These are phyloP conservation scores for Penicillium digitatum DNA, from an alignment of 2,329 filamentous ascomycete genomes.

Conservation along the genomic window DNA sequence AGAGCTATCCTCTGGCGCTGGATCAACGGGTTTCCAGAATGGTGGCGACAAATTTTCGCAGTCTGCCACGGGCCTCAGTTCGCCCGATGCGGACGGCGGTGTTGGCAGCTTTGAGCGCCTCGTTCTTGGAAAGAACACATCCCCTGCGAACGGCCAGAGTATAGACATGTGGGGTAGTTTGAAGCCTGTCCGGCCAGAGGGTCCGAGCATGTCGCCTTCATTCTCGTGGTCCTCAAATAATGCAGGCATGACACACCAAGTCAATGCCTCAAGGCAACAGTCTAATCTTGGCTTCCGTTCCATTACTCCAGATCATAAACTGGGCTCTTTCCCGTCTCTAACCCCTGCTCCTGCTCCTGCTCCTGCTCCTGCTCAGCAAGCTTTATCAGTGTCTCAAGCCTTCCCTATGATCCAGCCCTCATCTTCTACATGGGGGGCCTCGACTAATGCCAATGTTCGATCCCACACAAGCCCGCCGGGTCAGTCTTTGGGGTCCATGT, in stretches of 20 bases:
- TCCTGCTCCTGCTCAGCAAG: slow-evolving; percentile 41
- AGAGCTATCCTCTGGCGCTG: slow-evolving; percentile 66
- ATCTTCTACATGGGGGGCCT: slow-evolving; percentile 24
- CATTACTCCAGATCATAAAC: slow-evolving; percentile 51
- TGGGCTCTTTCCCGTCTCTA: slow-evolving; percentile 48
- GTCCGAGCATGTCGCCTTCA: slow-evolving; percentile 31
- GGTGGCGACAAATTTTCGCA: slow-evolving; percentile 27
- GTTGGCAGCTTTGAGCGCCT: slow-evolving; percentile 77
- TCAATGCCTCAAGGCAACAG: slow-evolving; percentile 17
- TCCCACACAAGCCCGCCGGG: slow-evolving; percentile 15
- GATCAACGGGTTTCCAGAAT: slow-evolving; percentile 43
- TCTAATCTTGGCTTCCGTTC: slow-evolving; percentile 39
- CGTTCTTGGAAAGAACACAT: slow-evolving; percentile 65
- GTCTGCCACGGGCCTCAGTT: slow-evolving; percentile 22
- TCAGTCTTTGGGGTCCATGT: slow-evolving; percentile 25
- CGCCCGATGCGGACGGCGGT: slow-evolving; percentile 52
- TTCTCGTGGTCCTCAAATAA: slow-evolving; percentile 45
- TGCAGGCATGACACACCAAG: slow-evolving; percentile 17
- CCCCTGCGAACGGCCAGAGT: slow-evolving; percentile 36
- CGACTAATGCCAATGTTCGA: slow-evolving; percentile 16
- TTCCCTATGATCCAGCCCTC: slow-evolving; percentile 32
- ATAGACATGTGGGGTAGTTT: slow-evolving; percentile 33
- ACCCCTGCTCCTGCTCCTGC: slow-evolving; percentile 44
- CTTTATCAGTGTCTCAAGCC: slow-evolving; percentile 25
- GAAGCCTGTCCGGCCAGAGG: slow-evolving; percentile 26